Conservation (phyloP, 495 filamentous ascomycete genomes). For the Xylaria flabelliformis region DNA sequence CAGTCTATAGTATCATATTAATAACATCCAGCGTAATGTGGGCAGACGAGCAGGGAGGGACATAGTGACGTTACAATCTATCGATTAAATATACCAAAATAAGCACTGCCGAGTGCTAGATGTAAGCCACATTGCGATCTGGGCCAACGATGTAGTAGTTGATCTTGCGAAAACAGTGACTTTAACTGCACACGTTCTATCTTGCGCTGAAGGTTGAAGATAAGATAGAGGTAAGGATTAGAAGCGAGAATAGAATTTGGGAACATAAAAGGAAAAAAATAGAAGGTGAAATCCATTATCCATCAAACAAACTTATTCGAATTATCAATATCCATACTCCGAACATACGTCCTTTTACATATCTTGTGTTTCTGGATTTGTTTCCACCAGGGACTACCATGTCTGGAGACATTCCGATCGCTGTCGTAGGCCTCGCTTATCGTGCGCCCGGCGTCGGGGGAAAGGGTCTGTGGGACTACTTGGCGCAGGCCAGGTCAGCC, state of each 20-base stretch:
- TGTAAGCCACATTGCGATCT: constrained; percentile 1
- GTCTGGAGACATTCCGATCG: constrained; percentile 39
- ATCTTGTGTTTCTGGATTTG: not conserved
- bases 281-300: not conserved
- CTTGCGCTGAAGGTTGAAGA: not conserved
- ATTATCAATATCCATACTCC: not conserved
- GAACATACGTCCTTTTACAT: not conserved
- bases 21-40: not conserved
- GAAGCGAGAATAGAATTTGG: not conserved
- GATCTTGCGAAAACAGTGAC: not conserved
- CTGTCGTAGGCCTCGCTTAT: constrained; percentile 58
- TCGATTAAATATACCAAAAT: not conserved
- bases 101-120: not conserved
- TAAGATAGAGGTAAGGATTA: not conserved
- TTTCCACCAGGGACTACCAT: constrained; percentile 10
- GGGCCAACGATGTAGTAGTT: not conserved
- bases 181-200: not conserved
- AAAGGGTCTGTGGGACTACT: constrained; percentile 58
- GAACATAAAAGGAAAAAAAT: not conserved
- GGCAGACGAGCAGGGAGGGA: not conserved
- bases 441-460: constrained; percentile 56
- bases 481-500: constrained; percentile 43
- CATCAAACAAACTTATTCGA: not conserved
- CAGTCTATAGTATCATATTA: not conserved
- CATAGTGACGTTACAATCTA: not conserved